Base-by-base conservation (phyloP, 2,329 filamentous ascomycete genomes). In the Chalara sp. region DNA sequence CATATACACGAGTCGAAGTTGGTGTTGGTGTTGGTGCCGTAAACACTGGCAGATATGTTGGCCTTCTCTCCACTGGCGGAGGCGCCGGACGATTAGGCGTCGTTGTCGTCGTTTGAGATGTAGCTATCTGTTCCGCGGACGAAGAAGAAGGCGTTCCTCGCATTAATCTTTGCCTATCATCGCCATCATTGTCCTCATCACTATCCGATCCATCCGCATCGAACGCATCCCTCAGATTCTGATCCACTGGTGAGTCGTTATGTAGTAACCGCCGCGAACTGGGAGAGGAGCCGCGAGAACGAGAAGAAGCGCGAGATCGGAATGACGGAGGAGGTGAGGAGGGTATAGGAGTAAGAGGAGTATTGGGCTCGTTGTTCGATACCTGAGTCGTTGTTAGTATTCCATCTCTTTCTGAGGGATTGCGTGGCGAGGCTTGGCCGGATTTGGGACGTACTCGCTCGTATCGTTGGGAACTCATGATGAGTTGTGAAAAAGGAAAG, bases 161-260 rank as follows among this genome's bases (percentile, higher is more conserved):
- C 74, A 96, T 91, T 62, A 97, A 71, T 58, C 91, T 83, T 70
- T 93, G 89, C 60, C 90, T 80, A 68, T 96, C 89, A 67, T 95
- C 89, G 52, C 79, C 76, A 53, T 86, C 84, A 61, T 88, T 78
- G 50, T 87, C 86, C 64, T 84, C 74, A 54, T 83, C 81, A 50
- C 77, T 84, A 56, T 86, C 86, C 54, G 86, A 88, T 55, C 84
- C 86, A 58, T 86, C 87, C 63, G 86, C 82, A 65, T 89, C 92
- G 68, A 99, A 99, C 1, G 93, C 90, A 66, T 97, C 92, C 60
- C 88, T 89, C 11, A 99, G 79, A n/a, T 88, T 85, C 55, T 86
- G 78, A 62, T 96, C 84, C 54, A 89, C 86, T 52, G 55, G 58
- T 69, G 72, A 49, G 68, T 65, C 51, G 74, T 54, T 58, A 53